Conservation (phyloP, 78 protist species). For the Bodo saltans region DNA sequence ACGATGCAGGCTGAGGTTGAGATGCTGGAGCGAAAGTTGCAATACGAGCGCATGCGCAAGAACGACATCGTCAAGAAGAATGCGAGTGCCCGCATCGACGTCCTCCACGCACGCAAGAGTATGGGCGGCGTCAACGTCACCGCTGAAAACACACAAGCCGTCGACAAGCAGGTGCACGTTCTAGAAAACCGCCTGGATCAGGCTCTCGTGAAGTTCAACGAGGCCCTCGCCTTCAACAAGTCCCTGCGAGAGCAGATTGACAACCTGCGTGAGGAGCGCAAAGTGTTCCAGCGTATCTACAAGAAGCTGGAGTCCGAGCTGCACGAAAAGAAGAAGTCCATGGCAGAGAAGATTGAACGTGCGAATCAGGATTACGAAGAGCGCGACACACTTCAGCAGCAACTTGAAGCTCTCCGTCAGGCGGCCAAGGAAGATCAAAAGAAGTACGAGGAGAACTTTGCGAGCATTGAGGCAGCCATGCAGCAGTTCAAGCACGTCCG, state of each 20-base stretch:
- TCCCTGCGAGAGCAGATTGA: conserved; percentile 66
- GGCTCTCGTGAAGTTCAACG: conserved; percentile 67
- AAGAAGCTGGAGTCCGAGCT: conserved; percentile 55
- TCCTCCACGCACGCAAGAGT: conserved; percentile 15
- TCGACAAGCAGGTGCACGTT: conserved; percentile 43
- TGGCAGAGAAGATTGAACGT: conserved; percentile 52
- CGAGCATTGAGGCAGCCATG: conserved; percentile 18
- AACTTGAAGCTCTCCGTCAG: conserved; percentile 1
- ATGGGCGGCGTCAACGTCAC: conserved; percentile 57
- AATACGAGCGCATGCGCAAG: not conserved
- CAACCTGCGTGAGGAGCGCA: conserved; percentile 68
- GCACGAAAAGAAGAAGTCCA: conserved; percentile 42
- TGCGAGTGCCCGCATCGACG: not conserved
- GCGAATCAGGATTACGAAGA: conserved; percentile 64
- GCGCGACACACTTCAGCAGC: conserved; percentile 32
- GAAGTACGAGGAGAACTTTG: conserved; percentile 32
- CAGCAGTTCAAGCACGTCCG: not conserved
- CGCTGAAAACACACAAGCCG: not conserved
- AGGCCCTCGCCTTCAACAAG: conserved; percentile 56
- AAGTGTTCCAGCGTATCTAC: conserved; percentile 60
- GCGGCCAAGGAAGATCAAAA: conserved; percentile 16
- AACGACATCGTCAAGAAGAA: conserved; percentile 15
- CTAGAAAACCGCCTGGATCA: conserved; percentile 64
- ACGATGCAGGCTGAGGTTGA: not conserved
- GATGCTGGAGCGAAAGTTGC: not conserved